Evolutionary conservation across 352 stramenopile genomes (phyloP), one percentile per base, ranked within the genome.

Genomic region (Aphanomyces invadans): DNA sequence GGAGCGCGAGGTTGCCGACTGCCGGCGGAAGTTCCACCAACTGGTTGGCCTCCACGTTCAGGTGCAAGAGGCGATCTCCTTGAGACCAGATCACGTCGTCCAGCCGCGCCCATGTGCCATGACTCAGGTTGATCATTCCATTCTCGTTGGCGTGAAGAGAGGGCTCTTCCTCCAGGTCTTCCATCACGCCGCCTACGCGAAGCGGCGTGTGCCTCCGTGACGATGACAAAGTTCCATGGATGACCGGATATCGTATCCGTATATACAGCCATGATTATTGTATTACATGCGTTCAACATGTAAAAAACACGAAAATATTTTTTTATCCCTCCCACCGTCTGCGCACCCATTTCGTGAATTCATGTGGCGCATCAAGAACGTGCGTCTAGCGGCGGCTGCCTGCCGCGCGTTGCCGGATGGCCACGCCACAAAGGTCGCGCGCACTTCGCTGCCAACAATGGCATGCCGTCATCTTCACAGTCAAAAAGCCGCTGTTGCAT

Each of bases 21-120:
- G 80, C 76, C 11, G 77, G 48, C 1, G 80, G 71, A 1, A 92
- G 53, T 39, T 84, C 71, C 51, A 90, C 80, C 39, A 92, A 72
- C 55, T 92, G 81, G 62, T 92, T 92, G 7, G 75, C 69, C 2
- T 82, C 79, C 4, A 83, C 81, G 65, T 88, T 83, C 67, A 92
- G 78, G 42, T 87, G 72, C 36, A 92, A 73, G 32, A 92, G 65
- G n/a, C 75, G 78, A 33, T 87, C 71, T 29, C 70, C 74, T 52
- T 81, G 80, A 23, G 70, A 83, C 83, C 83, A 92, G 26, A 92
- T 80, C n/a, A 90, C 69, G 38, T 92, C 81, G 45, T 90, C 83
- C 21, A 92, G 67, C 31, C 77, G 89, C 55, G 90, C 80, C 83
- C 83, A 92, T 71, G 87, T 76, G 63, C 87, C 88, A 69, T 90